Evolutionary conservation across 352 stramenopile species (phyloP), one percentile per base, ranked within the genome.

Genomic region (Globisporangium lucens): DNA sequence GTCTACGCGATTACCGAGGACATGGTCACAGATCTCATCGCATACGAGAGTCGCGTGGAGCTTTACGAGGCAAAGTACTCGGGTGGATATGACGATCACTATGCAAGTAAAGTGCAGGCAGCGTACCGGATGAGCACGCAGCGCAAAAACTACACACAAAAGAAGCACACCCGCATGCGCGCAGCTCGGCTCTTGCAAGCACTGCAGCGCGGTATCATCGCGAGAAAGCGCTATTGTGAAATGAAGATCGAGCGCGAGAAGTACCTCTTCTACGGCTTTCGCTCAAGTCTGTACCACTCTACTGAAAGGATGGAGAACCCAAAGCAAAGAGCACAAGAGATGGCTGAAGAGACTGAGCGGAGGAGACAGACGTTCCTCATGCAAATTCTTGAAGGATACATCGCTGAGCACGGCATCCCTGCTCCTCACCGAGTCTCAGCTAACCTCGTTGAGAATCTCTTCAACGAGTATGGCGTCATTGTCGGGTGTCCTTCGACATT

Each of bases 91-190:
- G 71, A 87, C 47, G 80, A 90, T 46, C 79, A 82, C 55, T 91
- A 85, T 30, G 85, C 85, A 15, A 89, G 78, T 59, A 91, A 91
- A 67, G 64, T 94, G 0, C 85, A 94, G 66, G 80, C 82, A 3
- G 68, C 76, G 4, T 94, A 75, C 53, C 85, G 83, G 7, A 94
- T 94, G 85, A 89, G 80, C 33, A 76, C 75, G 35, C 75, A 90
- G 27, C 77, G 84, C n/a, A 78, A 76, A 38, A 74, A 76, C 47
- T 94, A 91, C 47, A 55, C 69, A 0, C 66, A 74, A 47, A 79
- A 82, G 49, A 72, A 78, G 17, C 69, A 82, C 33, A 76, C 82
- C 8, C 79, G 80, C 15, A 61, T 82, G 27, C 76, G 78, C 8
- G 86, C 86, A 4, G 86, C 78, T 27, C 73, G 76, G n/a, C 70